Evolutionary conservation across 1,284 basidiomycete genomes (phyloP).

Genomic region (Leccinum subrobustum): DNA sequence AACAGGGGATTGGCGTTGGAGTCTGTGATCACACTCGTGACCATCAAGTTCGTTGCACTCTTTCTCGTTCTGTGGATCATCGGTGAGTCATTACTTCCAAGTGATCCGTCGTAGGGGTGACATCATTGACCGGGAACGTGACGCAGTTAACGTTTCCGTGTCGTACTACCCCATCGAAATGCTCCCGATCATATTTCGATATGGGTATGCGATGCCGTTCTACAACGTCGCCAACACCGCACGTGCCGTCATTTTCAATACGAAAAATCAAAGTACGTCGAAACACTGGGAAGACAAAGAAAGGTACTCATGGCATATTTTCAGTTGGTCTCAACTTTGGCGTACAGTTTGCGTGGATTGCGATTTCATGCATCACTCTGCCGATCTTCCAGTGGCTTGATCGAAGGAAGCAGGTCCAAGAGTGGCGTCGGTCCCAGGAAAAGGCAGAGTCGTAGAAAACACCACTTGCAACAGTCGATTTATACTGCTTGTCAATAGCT

Average conservation of each 20-base stretch:
- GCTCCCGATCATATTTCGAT: constrained; percentile 63
- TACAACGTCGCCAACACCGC: constrained; percentile 64
- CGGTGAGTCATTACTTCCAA: constrained; percentile 33
- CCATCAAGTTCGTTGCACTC: constrained; percentile 50
- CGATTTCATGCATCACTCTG: constrained; percentile 51
- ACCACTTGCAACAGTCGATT: not conserved
- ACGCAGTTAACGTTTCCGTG: constrained; percentile 66
- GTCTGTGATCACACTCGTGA: constrained; percentile 56
- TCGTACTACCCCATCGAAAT: constrained; percentile 63
- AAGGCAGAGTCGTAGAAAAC: constrained; percentile 4
- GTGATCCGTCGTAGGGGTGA: not conserved
- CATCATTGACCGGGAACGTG: not conserved
- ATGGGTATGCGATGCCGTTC: constrained; percentile 71
- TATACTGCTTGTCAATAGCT: not conserved
- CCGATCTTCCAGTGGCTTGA: constrained; percentile 44
- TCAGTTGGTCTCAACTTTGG: constrained; percentile 61
- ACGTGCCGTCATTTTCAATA: constrained; percentile 66
- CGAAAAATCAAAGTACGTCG: constrained; percentile 55
- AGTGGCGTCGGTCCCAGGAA: constrained; percentile 21
- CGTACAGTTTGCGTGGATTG: constrained; percentile 54
- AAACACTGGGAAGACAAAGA: not conserved
- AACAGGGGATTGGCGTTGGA: constrained; percentile 63
- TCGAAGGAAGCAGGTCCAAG: constrained; percentile 32
- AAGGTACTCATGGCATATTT: constrained; percentile 3
- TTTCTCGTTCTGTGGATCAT: constrained; percentile 73